Conservation (phyloP, 1,284 basidiomycete genomes). For the Tylopilus sp. region DNA sequence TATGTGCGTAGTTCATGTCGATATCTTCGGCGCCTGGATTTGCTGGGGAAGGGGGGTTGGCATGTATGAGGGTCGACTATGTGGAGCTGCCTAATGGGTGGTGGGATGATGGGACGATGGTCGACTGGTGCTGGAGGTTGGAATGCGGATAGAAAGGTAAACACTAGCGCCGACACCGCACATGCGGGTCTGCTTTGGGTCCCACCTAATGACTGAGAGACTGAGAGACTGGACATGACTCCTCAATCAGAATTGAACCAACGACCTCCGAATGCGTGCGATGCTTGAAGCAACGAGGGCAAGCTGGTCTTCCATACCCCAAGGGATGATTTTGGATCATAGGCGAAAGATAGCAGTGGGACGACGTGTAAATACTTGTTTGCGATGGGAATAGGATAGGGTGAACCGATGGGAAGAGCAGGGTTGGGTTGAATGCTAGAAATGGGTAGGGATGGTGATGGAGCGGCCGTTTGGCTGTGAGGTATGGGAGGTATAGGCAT, state of each 20-base stretch:
- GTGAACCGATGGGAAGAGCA: conserved; percentile 68
- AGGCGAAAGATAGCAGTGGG: conserved; percentile 57
- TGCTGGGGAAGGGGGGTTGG: conserved; percentile 35
- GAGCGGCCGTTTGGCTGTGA: conserved; percentile 76
- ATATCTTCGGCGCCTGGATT: conserved; percentile 46
- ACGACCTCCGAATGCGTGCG: conserved; percentile 53
- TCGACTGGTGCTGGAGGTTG: conserved; percentile 69
- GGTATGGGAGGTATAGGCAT: conserved; percentile 83
- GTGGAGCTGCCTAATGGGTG: conserved; percentile 95
- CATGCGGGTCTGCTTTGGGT: conserved; percentile 93
- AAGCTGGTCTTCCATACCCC: conserved; percentile 72
- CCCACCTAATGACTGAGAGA: conserved; percentile 88
- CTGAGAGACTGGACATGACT: too few relatives aligned
- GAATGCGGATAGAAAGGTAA: conserved; percentile 45
- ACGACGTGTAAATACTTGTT: conserved; percentile 49
- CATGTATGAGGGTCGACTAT: conserved; percentile 80
- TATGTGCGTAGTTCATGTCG: conserved; percentile 49
- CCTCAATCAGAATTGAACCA: conserved; percentile 43
- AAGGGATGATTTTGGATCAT: conserved; percentile 63
- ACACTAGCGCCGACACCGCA: conserved; percentile 89
- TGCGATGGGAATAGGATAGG: conserved; percentile 80
- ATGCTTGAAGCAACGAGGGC: conserved; percentile 67
- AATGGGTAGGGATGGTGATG: conserved; percentile 72
- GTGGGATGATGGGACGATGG: conserved; percentile 94
- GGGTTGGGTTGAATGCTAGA: conserved; percentile 60